Conservation (phyloP, 495 filamentous ascomycete species). For the Ramalina intermedia region DNA sequence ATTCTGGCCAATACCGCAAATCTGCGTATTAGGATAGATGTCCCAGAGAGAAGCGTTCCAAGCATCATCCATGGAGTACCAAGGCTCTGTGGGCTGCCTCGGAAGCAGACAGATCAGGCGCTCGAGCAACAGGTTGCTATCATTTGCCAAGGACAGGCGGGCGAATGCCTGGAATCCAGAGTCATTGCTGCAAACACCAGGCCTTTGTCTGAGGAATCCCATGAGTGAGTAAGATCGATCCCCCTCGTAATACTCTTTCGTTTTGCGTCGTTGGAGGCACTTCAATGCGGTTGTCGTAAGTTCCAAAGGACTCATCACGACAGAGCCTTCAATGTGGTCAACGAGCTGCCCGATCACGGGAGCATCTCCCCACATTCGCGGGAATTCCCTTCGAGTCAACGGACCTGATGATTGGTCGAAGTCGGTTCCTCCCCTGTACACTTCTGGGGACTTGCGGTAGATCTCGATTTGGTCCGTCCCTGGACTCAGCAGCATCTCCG, state of each 20-base stretch:
- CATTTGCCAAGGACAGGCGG: slow-evolving; percentile 29
- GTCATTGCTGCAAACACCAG: slow-evolving; percentile 21
- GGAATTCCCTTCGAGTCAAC: neutral
- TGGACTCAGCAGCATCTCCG: slow-evolving; percentile 28
- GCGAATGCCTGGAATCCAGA: slow-evolving; percentile 32
- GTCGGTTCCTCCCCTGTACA: neutral
- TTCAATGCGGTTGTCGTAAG: slow-evolving; percentile 15
- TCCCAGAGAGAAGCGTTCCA: slow-evolving; percentile 29
- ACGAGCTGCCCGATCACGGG: slow-evolving; percentile 16
- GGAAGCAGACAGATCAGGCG: slow-evolving; percentile 28
- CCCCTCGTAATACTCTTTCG: slow-evolving; percentile 12
- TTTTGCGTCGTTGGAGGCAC: slow-evolving; percentile 16
- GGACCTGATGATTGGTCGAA: too few species aligned
- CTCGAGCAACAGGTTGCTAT: slow-evolving; percentile 28
- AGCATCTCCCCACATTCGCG: slow-evolving; percentile 11
- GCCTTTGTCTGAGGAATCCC: slow-evolving; percentile 27
- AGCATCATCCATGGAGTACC: slow-evolving; percentile 21
- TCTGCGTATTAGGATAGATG: slow-evolving; percentile 25
- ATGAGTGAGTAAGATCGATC: slow-evolving; percentile 33
- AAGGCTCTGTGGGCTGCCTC: slow-evolving; percentile 10
- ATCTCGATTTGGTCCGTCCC: slow-evolving; percentile 14
- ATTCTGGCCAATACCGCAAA: slow-evolving; percentile 25
- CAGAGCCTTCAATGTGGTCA: slow-evolving; percentile 25
- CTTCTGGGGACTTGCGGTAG: slow-evolving; percentile 8
- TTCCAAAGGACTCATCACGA: slow-evolving; percentile 19